Conservation (phyloP, 805 yeast genomes). For the Kuraishia cidri region DNA sequence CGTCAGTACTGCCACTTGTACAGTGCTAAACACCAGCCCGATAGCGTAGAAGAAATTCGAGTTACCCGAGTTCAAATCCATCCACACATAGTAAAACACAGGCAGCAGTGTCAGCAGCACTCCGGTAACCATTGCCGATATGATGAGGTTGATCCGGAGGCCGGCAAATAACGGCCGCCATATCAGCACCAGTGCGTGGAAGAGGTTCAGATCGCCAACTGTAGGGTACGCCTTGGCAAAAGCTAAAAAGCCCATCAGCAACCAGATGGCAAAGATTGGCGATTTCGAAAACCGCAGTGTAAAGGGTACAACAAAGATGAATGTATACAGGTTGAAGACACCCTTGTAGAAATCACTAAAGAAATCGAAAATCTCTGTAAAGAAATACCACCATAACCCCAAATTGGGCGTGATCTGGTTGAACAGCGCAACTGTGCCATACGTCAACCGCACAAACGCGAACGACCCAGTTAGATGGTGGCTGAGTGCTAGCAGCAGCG, state of each 20-base stretch:
- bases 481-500: constrained; percentile 25
- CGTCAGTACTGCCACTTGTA: constrained; percentile 56
- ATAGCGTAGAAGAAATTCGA: constrained; percentile 95
- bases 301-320: constrained; percentile 63
- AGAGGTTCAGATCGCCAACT: constrained; percentile 57
- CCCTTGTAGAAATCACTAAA: constrained; percentile 78
- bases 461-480: constrained; percentile 28
- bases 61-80: constrained; percentile 88
- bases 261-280: constrained; percentile 25
- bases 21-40: constrained; percentile 69
- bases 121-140: constrained; percentile 14
- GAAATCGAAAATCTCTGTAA: constrained; percentile 89
- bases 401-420: constrained; percentile 78
- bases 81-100: constrained; percentile 90
- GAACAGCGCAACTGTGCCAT: constrained; percentile 50
- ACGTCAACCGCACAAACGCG: constrained; percentile 42
- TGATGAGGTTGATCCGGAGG: constrained; percentile 18
- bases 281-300: constrained; percentile 48
- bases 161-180: constrained; percentile 16
- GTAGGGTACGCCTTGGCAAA: constrained; percentile 83
- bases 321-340: constrained; percentile 70
- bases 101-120: constrained; percentile 60
- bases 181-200: constrained; percentile 18
- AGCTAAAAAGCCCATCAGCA: constrained; percentile 31
- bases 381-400: constrained; percentile 98